Percentiles rank a stretch among this genome's conserved stretches.
phyloP scores from a whole-genome alignment of 495 filamentous ascomycete species.

The Daldinia grandis region DNA sequence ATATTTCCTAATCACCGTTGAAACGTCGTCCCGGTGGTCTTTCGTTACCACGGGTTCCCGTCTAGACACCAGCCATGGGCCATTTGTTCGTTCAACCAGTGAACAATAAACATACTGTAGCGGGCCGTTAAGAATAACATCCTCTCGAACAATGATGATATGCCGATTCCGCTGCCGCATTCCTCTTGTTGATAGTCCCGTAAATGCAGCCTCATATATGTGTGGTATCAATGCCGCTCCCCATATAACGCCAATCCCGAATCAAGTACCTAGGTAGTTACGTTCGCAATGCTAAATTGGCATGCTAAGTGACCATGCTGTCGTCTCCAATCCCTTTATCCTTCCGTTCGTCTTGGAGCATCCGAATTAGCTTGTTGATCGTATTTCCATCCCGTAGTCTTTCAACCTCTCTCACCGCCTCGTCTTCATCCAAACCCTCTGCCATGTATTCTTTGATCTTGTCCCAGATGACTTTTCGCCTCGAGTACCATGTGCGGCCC shows the following conservation, averaged over 20 bases:
- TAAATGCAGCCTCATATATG: slow-evolving; percentile 42
- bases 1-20: slow-evolving; percentile 16
- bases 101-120: slow-evolving; percentile 31
- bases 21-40: slow-evolving; percentile 13
- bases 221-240: slow-evolving; percentile 44
- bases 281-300: not conserved
- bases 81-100: slow-evolving; percentile 36
- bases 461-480: slow-evolving; percentile 50
- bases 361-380: slow-evolving; percentile 48
- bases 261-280: slow-evolving; percentile 17
- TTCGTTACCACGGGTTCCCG: slow-evolving; percentile 29
- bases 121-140: slow-evolving; percentile 4
- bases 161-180: slow-evolving; percentile 26
- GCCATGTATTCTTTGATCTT: slow-evolving; percentile 47
- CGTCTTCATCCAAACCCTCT: slow-evolving; percentile 46
- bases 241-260: slow-evolving; percentile 37
- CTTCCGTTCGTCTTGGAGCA: slow-evolving; percentile 48
- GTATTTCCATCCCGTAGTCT: slow-evolving; percentile 45
- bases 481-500: slow-evolving; percentile 49
- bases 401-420: slow-evolving; percentile 46
- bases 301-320: slow-evolving; percentile 26
- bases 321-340: slow-evolving; percentile 44
- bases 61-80: slow-evolving; percentile 21
- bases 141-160: slow-evolving; percentile 20
- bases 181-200: slow-evolving; percentile 30